Percentiles rank a stretch among this genome's conserved stretches.
Evolutionary conservation across 805 yeast genomes (phyloP).

Genomic region (Pichia sporocuriosa): DNA sequence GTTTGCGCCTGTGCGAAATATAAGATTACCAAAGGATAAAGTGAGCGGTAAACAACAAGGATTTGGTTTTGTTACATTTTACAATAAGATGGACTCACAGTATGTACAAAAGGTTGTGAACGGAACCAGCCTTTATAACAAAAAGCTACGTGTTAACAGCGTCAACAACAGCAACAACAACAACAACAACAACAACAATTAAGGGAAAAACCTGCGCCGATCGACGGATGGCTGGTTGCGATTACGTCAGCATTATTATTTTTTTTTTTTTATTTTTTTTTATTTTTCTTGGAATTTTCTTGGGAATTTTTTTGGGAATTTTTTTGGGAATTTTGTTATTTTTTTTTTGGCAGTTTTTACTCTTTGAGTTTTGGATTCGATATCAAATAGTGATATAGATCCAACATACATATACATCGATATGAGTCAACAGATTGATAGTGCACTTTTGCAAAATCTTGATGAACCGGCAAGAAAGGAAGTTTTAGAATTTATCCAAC

Average conservation of each 20-base stretch:
- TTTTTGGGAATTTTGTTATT: too few species aligned
- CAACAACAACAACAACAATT: neutral
- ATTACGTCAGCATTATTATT: too few species aligned
- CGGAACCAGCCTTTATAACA: constrained; percentile 57
- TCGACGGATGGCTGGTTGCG: too few species aligned
- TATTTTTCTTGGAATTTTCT: too few species aligned
- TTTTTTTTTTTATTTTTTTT: too few species aligned
- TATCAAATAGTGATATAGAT: too few species aligned
- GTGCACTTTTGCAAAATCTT: constrained; percentile 28
- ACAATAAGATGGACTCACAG: constrained; percentile 52
- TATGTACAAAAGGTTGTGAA: constrained; percentile 57
- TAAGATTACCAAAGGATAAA: constrained; percentile 76
- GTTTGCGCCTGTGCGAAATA: constrained; percentile 66
- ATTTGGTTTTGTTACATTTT: constrained; percentile 78
- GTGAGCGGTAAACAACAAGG: constrained; percentile 71
- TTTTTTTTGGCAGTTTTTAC: too few species aligned
- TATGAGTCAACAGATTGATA: constrained; percentile 17
- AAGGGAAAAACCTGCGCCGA: too few species aligned
- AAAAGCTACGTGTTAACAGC: constrained; percentile 51
- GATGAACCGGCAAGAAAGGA: constrained; percentile 72
- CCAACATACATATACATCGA: neutral
- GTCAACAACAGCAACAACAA: constrained; percentile 23
- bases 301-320: too few species aligned
- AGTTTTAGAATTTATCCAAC: constrained; percentile 65
- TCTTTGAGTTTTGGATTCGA: too few species aligned